phyloP scores from a whole-genome alignment of 2,329 filamentous ascomycete genomes.

The Remersonia thermophila region DNA sequence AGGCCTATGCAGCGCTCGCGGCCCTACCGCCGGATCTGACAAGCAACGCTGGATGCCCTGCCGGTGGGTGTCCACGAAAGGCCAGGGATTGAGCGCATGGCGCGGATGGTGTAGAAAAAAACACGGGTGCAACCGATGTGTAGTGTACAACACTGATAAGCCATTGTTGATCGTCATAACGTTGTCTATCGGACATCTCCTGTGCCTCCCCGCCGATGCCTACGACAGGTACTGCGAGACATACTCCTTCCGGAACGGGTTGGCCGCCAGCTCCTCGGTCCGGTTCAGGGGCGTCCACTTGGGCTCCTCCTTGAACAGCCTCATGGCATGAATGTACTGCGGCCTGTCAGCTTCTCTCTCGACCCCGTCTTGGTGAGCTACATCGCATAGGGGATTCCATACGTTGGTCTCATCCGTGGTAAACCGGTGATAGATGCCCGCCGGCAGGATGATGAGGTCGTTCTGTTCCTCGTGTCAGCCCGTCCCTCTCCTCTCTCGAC shows the following conservation, averaged over 20 bases:
- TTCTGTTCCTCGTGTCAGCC: slow-evolving; percentile 25
- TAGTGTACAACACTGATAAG: background rate
- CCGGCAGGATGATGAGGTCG: slow-evolving; percentile 85
- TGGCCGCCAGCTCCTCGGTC: slow-evolving; percentile 61
- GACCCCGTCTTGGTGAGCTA: too few species aligned
- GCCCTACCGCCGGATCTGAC: too few species aligned
- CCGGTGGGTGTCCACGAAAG: too few species aligned
- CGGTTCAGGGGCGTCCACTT: slow-evolving; percentile 96
- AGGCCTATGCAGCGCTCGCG: too few species aligned
- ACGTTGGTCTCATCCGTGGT: slow-evolving; percentile 89
- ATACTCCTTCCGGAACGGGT: slow-evolving; percentile 69
- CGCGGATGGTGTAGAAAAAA: too few species aligned
- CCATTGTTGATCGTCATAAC: background rate
- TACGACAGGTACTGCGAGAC: slow-evolving; percentile 33
- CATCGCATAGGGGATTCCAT: slow-evolving; percentile 23
- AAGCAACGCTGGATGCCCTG: too few species aligned
- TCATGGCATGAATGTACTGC: slow-evolving; percentile 90
- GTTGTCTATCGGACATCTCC: too few species aligned
- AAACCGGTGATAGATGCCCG: slow-evolving; percentile 95
- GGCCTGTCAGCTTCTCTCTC: background rate
- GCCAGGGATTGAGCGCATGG: too few species aligned
- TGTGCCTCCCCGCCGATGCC: too few species aligned
- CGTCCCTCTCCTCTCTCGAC: background rate
- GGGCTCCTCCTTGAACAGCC: slow-evolving; percentile 94
- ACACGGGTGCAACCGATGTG: background rate